Evolutionary conservation across 257 asterid genomes (phyloP).

Genomic region (Scutellaria minor): DNA sequence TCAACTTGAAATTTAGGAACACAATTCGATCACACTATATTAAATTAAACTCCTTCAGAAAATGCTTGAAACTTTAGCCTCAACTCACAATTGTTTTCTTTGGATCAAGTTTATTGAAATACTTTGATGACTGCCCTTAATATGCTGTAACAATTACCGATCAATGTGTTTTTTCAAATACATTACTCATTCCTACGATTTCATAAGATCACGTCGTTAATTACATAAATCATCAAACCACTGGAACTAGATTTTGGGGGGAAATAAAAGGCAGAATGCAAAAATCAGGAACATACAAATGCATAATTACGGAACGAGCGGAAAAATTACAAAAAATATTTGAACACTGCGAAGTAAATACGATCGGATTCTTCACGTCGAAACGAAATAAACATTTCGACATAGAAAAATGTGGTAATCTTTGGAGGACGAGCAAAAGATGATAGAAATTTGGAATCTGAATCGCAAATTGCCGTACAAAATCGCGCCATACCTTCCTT

Average conservation of each 20-base stretch:
- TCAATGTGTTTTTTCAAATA: not conserved
- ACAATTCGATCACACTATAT: not conserved
- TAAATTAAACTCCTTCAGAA: constrained; percentile 3
- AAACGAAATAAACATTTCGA: not conserved
- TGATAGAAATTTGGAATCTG: not conserved
- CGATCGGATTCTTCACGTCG: constrained; percentile 18
- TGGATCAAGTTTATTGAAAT: not conserved
- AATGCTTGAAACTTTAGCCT: not conserved
- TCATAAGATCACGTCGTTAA: not conserved
- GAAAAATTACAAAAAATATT: not conserved
- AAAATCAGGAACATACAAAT: not conserved
- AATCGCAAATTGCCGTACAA: constrained; percentile 20
- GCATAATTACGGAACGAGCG: not conserved
- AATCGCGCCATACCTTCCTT: not conserved
- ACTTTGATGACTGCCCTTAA: not conserved
- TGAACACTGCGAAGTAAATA: not conserved
- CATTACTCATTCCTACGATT: constrained; percentile 3
- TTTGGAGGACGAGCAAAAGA: not conserved
- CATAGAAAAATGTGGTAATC: not conserved
- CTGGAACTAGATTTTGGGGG: not conserved
- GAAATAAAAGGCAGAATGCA: not conserved
- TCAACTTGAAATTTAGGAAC: constrained; percentile 2
- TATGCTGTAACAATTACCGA: not conserved
- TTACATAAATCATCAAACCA: constrained; percentile 7
- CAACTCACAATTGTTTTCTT: constrained; percentile 1